Evolutionary conservation across 306 rosid species (phyloP).

Genomic region (Begonia loranthoides): DNA sequence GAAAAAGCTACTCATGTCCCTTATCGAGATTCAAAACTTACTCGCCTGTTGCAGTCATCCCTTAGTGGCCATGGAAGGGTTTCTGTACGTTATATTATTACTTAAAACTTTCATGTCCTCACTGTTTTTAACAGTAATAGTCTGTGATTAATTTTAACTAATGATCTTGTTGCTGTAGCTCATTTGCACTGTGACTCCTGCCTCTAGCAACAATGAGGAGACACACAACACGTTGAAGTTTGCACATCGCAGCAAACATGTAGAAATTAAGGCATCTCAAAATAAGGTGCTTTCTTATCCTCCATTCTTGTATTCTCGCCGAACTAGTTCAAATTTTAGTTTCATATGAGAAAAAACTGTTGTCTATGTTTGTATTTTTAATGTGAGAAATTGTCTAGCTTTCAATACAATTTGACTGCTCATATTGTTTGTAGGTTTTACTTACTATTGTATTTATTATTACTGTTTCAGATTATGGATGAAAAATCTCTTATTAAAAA

Average conservation of each 20-base stretch:
- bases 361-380: background rate
- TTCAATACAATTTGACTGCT: too few relatives aligned
- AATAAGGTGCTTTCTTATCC: slow-evolving; percentile 22
- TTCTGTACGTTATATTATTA: slow-evolving; percentile 25
- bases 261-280: slow-evolving; percentile 48
- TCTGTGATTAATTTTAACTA: slow-evolving; percentile 3
- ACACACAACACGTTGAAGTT: slow-evolving; percentile 46
- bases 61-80: slow-evolving; percentile 45
- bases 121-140: slow-evolving; percentile 2
- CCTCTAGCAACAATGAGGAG: slow-evolving; percentile 48
- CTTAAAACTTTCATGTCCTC: slow-evolving; percentile 3
- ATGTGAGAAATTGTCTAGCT: too few relatives aligned
- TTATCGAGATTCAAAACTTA: slow-evolving; percentile 52
- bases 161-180: slow-evolving; percentile 21
- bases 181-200: slow-evolving; percentile 48
- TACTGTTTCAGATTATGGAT: slow-evolving; percentile 30
- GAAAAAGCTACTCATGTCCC: slow-evolving; percentile 45
- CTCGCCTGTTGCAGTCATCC: slow-evolving; percentile 50
- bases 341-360: background rate
- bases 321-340: too few relatives aligned
- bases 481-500: slow-evolving; percentile 51
- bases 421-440: too few relatives aligned
- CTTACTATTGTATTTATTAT: background rate
- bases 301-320: too few relatives aligned
- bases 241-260: slow-evolving; percentile 48